Base-by-base conservation (phyloP, 768 basidiomycete species). In the Baorangia bicolor region DNA sequence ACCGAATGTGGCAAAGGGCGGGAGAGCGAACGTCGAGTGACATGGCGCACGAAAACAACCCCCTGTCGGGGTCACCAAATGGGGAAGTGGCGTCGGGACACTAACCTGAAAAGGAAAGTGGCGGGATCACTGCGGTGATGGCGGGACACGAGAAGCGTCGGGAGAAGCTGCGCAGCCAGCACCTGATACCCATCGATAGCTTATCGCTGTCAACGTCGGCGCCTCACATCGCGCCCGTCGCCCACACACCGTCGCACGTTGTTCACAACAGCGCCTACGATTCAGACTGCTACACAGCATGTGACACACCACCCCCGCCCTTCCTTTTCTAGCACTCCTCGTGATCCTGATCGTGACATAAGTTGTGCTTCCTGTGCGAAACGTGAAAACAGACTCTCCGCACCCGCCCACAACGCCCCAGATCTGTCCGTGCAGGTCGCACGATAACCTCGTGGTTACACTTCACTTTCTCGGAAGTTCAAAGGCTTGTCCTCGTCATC, bases 1-100 rank as follows among this genome's bases (percentile, higher is more conserved):
- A 11, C 60, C 48, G 8, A 14, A 64, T 53, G 34, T 14, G 55
- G 52, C 7, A 33, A 43, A 37, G 39, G 69, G 67, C 71, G 69
- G 71, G 67, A 66, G 49, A 55, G 61, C 65, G 69, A 44, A 63
- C 64, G 41, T 59, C 52, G 61, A 20, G 53, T 59, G 53, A 57
- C 47, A 57, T 42, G 60, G 43, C 43, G 56, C 61, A 18, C 5
- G 59, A 56, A 46, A 59, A 57, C 39, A 44, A 34, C 50, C 33
- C 50, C 56, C 50, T 60, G 65, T 60, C 62, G 56, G 52, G 33
- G 3, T 13, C 47, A n/a, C 69, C 37, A 59, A 52, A 69, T 51
- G 0, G 21, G 58, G 69, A 55, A 51, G 62, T 52, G 58, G 59
- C 52, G 63, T 69, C 63, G 70, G 66, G 46, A 0, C 0, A 1